Evolutionary conservation across 2,329 filamentous ascomycete genomes (phyloP).

Genomic region (Ilyonectria robusta): DNA sequence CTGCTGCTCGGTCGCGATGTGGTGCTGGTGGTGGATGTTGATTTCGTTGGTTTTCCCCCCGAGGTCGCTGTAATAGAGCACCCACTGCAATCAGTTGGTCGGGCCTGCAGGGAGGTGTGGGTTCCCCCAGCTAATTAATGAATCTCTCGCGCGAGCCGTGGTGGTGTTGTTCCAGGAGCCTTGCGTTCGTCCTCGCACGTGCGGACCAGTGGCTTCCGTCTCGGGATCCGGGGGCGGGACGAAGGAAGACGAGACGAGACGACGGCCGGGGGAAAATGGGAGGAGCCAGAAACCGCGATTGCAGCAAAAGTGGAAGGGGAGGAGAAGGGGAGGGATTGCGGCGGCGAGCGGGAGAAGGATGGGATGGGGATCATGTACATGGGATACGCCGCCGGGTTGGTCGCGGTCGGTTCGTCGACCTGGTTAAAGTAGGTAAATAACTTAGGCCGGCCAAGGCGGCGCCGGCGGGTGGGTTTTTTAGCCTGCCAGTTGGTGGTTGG

Average conservation of each 20-base stretch:
- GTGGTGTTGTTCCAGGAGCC: background rate
- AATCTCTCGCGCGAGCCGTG: background rate
- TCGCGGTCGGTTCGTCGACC: background rate
- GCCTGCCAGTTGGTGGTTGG: background rate
- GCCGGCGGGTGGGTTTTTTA: slow-evolving; percentile 1
- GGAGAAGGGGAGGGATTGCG: slow-evolving; percentile 37
- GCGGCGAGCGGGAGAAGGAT: background rate
- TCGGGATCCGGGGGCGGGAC: slow-evolving; percentile 23
- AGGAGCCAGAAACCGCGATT: background rate
- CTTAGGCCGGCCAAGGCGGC: background rate
- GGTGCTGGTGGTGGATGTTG: background rate
- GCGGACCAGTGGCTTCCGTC: slow-evolving; percentile 21
- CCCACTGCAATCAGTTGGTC: background rate
- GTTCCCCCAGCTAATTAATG: background rate
- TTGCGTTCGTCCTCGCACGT: slow-evolving; percentile 12
- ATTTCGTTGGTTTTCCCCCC: background rate
- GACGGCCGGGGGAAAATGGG: background rate
- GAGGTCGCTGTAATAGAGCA: background rate
- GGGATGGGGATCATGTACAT: background rate
- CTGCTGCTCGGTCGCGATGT: background rate
- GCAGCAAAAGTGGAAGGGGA: background rate
- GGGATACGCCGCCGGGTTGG: background rate
- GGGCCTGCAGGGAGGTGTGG: background rate
- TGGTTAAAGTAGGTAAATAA: background rate
- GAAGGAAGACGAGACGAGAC: background rate